These are phyloP conservation scores for Euphorbia schlechtendalii DNA, from an alignment of 441 rosid genomes.

Conservation along the genomic window DNA sequence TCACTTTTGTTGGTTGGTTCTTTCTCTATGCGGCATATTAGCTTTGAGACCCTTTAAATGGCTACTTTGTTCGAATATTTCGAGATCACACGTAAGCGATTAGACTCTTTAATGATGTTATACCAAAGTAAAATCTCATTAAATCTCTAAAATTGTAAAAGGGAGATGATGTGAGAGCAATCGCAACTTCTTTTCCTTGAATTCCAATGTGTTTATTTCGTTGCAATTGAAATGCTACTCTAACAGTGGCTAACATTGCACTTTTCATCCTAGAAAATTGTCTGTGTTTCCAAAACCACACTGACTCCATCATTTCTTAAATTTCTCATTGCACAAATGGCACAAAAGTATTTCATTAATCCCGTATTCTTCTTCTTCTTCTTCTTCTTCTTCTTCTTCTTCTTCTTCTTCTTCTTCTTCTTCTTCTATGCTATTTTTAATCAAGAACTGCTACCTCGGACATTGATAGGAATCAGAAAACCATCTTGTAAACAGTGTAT, in stretches of 20 bases:
- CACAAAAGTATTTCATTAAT: no score
- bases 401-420: no score
- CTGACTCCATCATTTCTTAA: slow-evolving; percentile 1
- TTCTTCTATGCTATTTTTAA: slow-evolving; percentile 2
- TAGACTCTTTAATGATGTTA: no score
- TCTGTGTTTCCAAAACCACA: slow-evolving; percentile 30
- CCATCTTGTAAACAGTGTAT: slow-evolving; percentile 55
- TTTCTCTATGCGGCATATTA: no score
- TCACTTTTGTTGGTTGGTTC: no score
- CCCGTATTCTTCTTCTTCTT: no score
- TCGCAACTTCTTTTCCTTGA: slow-evolving; percentile 1
- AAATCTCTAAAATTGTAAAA: no score
- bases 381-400: no score
- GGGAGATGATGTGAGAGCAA: not conserved
- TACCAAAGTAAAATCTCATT: no score
- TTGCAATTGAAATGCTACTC: slow-evolving; percentile 19
- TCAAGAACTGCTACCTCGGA: slow-evolving; percentile 25
- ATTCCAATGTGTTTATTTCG: slow-evolving; percentile 9
- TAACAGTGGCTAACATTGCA: slow-evolving; percentile 14
- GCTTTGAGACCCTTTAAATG: no score
- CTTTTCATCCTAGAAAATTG: slow-evolving; percentile 15
- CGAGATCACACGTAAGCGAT: no score
- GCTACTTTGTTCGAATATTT: no score
- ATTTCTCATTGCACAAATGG: not conserved
- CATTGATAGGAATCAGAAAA: slow-evolving; percentile 68